phyloP scores from a whole-genome alignment of 2,329 filamentous ascomycete genomes.

The Talaromyces sp. region DNA sequence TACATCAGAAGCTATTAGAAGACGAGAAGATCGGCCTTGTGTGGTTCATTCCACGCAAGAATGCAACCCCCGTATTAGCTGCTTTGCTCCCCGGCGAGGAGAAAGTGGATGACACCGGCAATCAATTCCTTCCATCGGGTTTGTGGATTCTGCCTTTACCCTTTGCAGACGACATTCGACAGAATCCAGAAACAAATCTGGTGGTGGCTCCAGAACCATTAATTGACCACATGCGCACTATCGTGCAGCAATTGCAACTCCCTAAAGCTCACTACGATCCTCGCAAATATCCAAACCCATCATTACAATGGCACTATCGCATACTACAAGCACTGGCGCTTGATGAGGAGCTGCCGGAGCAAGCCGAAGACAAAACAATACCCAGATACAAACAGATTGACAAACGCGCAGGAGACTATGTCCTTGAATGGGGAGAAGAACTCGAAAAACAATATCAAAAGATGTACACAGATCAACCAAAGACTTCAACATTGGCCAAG shows the following conservation, averaged over 20 bases:
- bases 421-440: slow-evolving; percentile 70
- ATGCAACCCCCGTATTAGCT: slow-evolving; percentile 74
- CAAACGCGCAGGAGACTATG: slow-evolving; percentile 77
- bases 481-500: slow-evolving; percentile 48
- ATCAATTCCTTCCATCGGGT: slow-evolving; percentile 73
- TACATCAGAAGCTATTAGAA: slow-evolving; percentile 81
- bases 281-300: slow-evolving; percentile 82
- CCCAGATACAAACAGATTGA: slow-evolving; percentile 85
- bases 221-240: slow-evolving; percentile 74
- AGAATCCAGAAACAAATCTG: slow-evolving; percentile 62
- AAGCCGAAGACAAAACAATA: slow-evolving; percentile 71
- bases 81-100: slow-evolving; percentile 76
- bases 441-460: slow-evolving; percentile 59
- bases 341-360: slow-evolving; percentile 81
- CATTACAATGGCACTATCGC: slow-evolving; percentile 94
- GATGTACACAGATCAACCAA: slow-evolving; percentile 42
- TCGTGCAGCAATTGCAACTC: slow-evolving; percentile 82
- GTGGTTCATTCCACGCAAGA: slow-evolving; percentile 82
- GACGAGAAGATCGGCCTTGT: slow-evolving; percentile 78
- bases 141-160: slow-evolving; percentile 87
- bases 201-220: slow-evolving; percentile 65
- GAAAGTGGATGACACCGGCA: slow-evolving; percentile 61
- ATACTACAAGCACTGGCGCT: slow-evolving; percentile 89
- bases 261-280: slow-evolving; percentile 84
- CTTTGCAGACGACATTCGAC: slow-evolving; percentile 82